Base-by-base conservation (phyloP, 1,284 basidiomycete species). In the Sanghuangporus weigelae region DNA sequence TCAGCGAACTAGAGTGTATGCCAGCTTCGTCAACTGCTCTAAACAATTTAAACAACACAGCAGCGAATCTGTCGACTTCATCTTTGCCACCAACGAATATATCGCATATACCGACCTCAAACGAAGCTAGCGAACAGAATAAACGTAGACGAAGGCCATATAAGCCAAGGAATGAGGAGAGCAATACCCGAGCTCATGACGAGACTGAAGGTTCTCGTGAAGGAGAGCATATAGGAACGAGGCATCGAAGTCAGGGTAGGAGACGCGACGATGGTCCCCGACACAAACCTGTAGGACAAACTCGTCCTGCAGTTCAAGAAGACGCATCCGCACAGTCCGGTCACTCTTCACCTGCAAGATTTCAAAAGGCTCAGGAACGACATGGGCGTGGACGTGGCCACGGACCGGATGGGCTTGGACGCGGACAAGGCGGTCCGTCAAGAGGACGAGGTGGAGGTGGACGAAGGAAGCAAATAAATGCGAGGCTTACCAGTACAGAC, bases 401-500 rank as follows among this genome's bases (percentile, higher is more conserved):
- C 26, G 49, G 23, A 36, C 6, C 6, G 11, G 44, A 14, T 46
- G 21, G 4, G 7, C 44, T 19, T 16, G 46, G 23, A 50, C 14
- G 6, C 8, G 23, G 40, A 39, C 38, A 44, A 16, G 38, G n/a
- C 6, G 31, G 11, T 2, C 26, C 26, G 5, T 4, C 54, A 8
- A 31, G 31, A 19, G 57, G 6, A 23, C 57, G 12, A 44, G 14
- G 10, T 5, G 12, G 59, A 10, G 64, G 60, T 2, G 56, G 59
- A 7, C 35, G 60, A 12, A 44, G 59, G 54, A 61, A 60, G 16
- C 42, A 62, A 16, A 65, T 65, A 12, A 65, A 65, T 46, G 38
- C 59, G 19, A 57, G 38, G 39, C 55, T 65, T n/a, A 65, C 64
- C 10, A 54, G 40, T 23, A 42, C 21, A 5, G 44, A 50, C 8